Evolutionary conservation across 2,329 filamentous ascomycete species (phyloP), one percentile per base, ranked within the genome.

Genomic region (Cladobotryum protrusum): DNA sequence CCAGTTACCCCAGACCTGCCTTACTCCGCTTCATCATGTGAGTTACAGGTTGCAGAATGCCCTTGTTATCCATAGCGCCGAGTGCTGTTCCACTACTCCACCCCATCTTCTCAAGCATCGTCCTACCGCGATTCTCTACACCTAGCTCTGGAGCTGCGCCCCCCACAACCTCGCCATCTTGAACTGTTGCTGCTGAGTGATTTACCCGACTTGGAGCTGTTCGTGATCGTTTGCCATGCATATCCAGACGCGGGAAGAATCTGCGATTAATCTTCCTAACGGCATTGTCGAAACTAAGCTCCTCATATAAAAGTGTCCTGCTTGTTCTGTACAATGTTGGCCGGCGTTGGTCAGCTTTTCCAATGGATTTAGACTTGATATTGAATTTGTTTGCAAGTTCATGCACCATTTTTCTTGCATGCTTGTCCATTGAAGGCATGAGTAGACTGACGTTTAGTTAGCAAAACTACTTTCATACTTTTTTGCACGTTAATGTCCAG

Each of bases 31-130:
- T 96, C 58, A 99, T 86, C 20, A 93, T 81, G 56, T 96, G 91
- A 20, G 83, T 78, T 19, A 99, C 86, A 0, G 92, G 92, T 54
- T 89, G 82, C 56, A 95, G 69, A 47, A 96, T 93, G 32, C 93
- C 93, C 67, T 93, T 88, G 66, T 95, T 96, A 55, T 95, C 83
- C 1, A 74, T 64, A 11, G 87, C 82, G 47, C 93, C 93, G 1
- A 99, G 76, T 1, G 87, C 87, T 62, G 85, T 95, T 5, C 93
- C 93, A 47, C 78, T 85, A 54, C 81, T 87, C 91, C 93, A 99
- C 3, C 93, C 93, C 93, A 97, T 97, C 70, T 93, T 97, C 71
- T 95, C 89, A 56, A 99, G 71, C 82, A 99, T 87, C 3, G 83
- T 82, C 45, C 89, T 81, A 11, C 93, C 93, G 57, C 82, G 89